These are phyloP conservation scores for Lentinula aciculospora DNA, from an alignment of 768 basidiomycete genomes.

Conservation along the genomic window DNA sequence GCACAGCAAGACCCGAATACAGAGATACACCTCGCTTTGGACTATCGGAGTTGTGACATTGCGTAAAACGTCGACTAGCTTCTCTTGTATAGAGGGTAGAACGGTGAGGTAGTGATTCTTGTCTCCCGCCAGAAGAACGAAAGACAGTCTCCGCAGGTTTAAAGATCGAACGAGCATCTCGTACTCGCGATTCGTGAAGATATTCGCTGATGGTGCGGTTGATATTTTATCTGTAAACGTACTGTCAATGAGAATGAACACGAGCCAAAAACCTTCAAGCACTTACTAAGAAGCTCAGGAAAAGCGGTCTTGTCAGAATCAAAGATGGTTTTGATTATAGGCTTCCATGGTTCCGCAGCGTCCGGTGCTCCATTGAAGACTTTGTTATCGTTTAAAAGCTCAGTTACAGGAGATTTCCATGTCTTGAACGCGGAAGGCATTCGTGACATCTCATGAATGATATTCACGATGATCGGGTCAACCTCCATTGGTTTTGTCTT, in stretches of 20 bases:
- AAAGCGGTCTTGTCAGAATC: conserved; percentile 85
- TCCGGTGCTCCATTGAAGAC: conserved; percentile 73
- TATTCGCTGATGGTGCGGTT: conserved; percentile 86
- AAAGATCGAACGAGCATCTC: conserved; percentile 86
- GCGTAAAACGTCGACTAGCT: conserved; percentile 87
- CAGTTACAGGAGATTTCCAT: conserved; percentile 77
- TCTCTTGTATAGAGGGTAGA: conserved; percentile 94
- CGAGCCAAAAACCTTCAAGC: conserved; percentile 20
- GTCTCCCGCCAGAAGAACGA: conserved; percentile 80
- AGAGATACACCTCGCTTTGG: conserved; percentile 92
- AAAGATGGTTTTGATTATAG: conserved; percentile 73
- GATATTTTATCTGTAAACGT: conserved; percentile 61
- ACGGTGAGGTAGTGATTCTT: conserved; percentile 89
- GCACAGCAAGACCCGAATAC: conserved; percentile 86
- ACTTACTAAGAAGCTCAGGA: conserved; percentile 73
- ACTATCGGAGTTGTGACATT: conserved; percentile 77
- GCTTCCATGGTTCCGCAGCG: conserved; percentile 62
- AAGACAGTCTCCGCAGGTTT: conserved; percentile 83
- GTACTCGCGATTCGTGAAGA: conserved; percentile 93
- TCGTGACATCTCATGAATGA: conserved; percentile 74
- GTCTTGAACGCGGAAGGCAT: conserved; percentile 75
- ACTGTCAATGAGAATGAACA: conserved; percentile 21
- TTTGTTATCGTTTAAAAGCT: conserved; percentile 79
- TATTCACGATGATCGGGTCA: conserved; percentile 57
- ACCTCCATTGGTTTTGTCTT: conserved; percentile 78